These are phyloP conservation scores for Astrephomene gubernaculifera DNA, from an alignment of 139 green algal genomes.

Conservation along the genomic window DNA sequence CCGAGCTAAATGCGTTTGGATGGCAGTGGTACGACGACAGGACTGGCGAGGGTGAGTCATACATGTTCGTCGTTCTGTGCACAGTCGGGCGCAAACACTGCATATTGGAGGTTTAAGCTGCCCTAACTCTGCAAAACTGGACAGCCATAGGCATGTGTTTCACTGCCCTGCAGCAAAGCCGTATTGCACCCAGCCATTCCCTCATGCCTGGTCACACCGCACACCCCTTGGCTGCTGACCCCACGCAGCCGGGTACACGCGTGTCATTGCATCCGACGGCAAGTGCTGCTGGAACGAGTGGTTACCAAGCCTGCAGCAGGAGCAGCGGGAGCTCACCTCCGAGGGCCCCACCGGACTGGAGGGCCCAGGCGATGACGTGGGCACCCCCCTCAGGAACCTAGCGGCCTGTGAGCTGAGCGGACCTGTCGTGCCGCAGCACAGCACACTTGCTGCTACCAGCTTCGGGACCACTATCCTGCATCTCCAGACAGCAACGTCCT, in stretches of 20 bases:
- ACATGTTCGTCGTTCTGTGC: no score
- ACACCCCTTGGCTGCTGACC: not conserved
- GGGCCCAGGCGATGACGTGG: not conserved
- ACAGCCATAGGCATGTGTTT: no score
- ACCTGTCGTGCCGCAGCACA: not conserved
- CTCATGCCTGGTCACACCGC: no score
- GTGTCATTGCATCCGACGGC: constrained; percentile 6
- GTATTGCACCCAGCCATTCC: no score
- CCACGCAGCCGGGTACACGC: not conserved
- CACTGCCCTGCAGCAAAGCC: no score
- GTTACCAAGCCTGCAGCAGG: not conserved
- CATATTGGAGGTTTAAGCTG: no score
- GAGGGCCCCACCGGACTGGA: not conserved
- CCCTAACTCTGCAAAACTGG: no score
- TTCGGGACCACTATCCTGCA: no score
- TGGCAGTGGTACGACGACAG: constrained; percentile 6
- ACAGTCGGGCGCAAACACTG: no score
- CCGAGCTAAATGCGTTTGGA: not conserved
- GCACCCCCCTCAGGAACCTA: not conserved
- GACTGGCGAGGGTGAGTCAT: not conserved
- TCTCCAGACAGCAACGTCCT: no score
- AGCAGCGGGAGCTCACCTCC: not conserved
- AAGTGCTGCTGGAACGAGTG: constrained; percentile 32
- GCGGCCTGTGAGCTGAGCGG: not conserved
- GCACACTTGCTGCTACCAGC: no score